Evolutionary conservation across 2,329 filamentous ascomycete genomes (phyloP).

Genomic region (Cercospora sojina): DNA sequence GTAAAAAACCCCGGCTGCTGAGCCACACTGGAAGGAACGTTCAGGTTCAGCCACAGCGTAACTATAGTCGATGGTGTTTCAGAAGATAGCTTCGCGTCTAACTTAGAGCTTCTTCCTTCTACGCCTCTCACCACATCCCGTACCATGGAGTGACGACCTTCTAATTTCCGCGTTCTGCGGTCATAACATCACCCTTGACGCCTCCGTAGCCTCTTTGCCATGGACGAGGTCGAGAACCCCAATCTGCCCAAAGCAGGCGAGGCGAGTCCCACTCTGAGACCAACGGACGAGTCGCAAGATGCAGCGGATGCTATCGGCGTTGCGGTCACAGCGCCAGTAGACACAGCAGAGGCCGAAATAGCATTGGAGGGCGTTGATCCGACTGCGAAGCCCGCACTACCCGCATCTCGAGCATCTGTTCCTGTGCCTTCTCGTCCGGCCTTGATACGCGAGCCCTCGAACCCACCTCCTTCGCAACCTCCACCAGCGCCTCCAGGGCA

Average conservation of each 20-base stretch:
- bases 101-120: background rate
- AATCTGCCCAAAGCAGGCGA: slow-evolving; percentile 38
- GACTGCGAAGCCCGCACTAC: slow-evolving; percentile 21
- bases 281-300: slow-evolving; percentile 29
- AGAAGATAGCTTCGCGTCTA: slow-evolving; percentile 1
- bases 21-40: background rate
- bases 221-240: slow-evolving; percentile 43
- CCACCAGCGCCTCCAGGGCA: slow-evolving; percentile 44
- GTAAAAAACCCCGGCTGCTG: background rate
- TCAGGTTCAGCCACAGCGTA: background rate
- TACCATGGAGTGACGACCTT: background rate
- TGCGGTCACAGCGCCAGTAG: slow-evolving; percentile 15
- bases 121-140: background rate
- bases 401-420: slow-evolving; percentile 24
- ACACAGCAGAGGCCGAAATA: slow-evolving; percentile 22
- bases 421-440: slow-evolving; percentile 37
- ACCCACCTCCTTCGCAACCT: slow-evolving; percentile 44
- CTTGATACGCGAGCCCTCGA: slow-evolving; percentile 44
- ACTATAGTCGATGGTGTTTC: background rate
- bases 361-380: slow-evolving; percentile 21
- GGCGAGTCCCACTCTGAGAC: slow-evolving; percentile 34
- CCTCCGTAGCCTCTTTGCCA: slow-evolving; percentile 17
- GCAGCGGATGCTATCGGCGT: slow-evolving; percentile 13
- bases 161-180: background rate
- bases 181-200: background rate